A percentile compares a stretch with the other conserved stretches of the same genome.
Conservation (phyloP, 768 basidiomycete genomes). For the Naganishia onofrii region DNA sequence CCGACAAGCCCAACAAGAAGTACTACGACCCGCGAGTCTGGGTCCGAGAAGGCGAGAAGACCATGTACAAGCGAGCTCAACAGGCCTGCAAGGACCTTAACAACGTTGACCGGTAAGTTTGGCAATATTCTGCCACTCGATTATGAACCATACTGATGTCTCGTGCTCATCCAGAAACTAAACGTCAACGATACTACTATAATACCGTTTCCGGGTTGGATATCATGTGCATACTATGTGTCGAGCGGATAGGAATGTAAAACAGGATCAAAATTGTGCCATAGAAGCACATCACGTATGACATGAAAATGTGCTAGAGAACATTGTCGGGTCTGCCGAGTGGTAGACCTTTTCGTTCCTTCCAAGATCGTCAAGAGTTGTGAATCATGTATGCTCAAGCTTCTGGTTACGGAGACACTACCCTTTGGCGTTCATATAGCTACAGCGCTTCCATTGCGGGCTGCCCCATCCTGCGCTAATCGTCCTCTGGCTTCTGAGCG, state of each 20-base stretch:
- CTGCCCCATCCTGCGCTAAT: too few species aligned
- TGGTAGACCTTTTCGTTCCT: too few species aligned
- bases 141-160: background rate
- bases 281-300: slow-evolving; percentile 11
- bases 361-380: too few species aligned
- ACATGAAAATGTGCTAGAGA: background rate
- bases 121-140: too few species aligned
- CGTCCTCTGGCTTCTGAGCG: too few species aligned
- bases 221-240: slow-evolving; percentile 8
- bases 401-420: too few species aligned
- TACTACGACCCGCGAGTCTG: slow-evolving; percentile 77
- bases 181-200: slow-evolving; percentile 13
- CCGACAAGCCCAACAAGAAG: slow-evolving; percentile 99
- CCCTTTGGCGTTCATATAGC: too few species aligned
- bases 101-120: slow-evolving; percentile 45
- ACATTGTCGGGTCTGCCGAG: background rate
- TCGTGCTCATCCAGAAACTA: background rate
- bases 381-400: too few species aligned
- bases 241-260: background rate
- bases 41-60: slow-evolving; percentile 99
- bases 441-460: too few species aligned
- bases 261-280: slow-evolving; percentile 21
- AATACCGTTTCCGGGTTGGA: background rate
- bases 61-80: slow-evolving; percentile 78
- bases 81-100: slow-evolving; percentile 89